Base-by-base conservation (phyloP, 441 rosid species). In the Croton laevigatus region DNA sequence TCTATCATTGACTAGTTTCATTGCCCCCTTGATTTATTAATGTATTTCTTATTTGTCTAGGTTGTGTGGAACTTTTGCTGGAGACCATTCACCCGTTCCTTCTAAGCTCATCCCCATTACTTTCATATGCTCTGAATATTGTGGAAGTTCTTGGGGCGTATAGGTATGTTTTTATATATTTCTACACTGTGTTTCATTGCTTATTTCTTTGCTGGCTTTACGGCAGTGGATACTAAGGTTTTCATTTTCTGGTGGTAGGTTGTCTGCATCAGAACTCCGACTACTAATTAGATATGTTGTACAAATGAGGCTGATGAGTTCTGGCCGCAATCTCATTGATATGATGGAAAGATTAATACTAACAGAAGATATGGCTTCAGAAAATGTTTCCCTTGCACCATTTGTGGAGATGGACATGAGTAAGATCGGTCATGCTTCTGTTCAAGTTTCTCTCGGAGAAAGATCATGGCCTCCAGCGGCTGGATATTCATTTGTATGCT, bases 391-490 rank as follows among this genome's bases (percentile, higher is more conserved):
- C 40, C 76, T 91, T 63, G 96, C 98, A 32, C 98, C 98, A 37
- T 91, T 88, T 80, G 88, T 88, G 68, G 96, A 88, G 90, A 87
- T 94, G 97, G 93, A 90, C 75, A 91, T 94, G 97, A 88, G 87
- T 78, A 94, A 88, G 83, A 78, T 84, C 68, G 98, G 98, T 48
- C 93, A 91, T 80, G 97, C 97, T 77, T 89, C 98, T 78, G 80
- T 94, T 76, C 98, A 94, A 86, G 98, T 89, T 59, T 90, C 98
- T 71, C 78, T 94, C n/a, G 98, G 98, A 72, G 98, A 91, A 80
- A 89, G 98, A 83, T 91, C 97, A 66, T 94, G 98, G 98, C 98
- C 98, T 74, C 98, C 97, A 75, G 97, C 97, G 64, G 98, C 97
- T 75, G 98, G 98, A 61, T 94, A 94, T 89, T 94, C 98, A 54